These are phyloP conservation scores for Panicum miliaceum DNA, from an alignment of 176 grass and related monocot species.

Conservation along the genomic window DNA sequence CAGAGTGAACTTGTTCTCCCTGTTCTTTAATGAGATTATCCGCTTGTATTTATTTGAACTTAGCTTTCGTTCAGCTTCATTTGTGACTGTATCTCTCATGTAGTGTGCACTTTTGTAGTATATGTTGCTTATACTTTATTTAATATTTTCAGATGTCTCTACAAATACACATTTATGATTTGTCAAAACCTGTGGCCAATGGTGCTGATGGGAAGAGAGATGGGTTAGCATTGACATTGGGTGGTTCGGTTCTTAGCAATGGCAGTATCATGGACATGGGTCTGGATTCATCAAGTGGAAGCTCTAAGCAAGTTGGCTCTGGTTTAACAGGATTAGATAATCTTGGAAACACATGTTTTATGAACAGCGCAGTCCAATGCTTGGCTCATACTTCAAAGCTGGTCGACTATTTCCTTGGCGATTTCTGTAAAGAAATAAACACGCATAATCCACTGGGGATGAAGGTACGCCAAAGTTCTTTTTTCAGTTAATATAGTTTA, in stretches of 20 bases:
- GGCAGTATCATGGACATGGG: slow-evolving; percentile 45
- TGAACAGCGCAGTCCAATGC: slow-evolving; percentile 98
- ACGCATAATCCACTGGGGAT: slow-evolving; percentile 71
- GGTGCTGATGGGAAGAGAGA: slow-evolving; percentile 61
- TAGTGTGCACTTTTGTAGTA: not conserved
- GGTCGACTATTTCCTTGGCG: slow-evolving; percentile 85
- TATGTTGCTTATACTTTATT: slow-evolving; percentile 38
- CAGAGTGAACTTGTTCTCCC: not conserved
- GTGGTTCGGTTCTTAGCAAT: slow-evolving; percentile 56
- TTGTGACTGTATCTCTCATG: slow-evolving; percentile 10
- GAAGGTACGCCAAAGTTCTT: slow-evolving; percentile 59
- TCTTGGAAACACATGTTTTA: slow-evolving; percentile 98
- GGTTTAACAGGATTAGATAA: slow-evolving; percentile 89
- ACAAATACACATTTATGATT: slow-evolving; percentile 76
- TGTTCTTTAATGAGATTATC: slow-evolving; percentile 23
- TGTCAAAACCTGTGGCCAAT: slow-evolving; percentile 52
- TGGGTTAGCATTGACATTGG: slow-evolving; percentile 50
- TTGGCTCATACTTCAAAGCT: slow-evolving; percentile 90
- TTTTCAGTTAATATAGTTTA: slow-evolving; percentile 28
- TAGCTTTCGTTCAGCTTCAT: not conserved
- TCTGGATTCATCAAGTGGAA: slow-evolving; percentile 59
- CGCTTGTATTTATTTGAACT: slow-evolving; percentile 1
- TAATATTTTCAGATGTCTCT: slow-evolving; percentile 79
- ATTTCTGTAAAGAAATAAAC: slow-evolving; percentile 89
- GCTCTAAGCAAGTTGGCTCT: slow-evolving; percentile 60